phyloP scores from a whole-genome alignment of 768 basidiomycete species.

The Tylopilus plumbeoviolaceoides region DNA sequence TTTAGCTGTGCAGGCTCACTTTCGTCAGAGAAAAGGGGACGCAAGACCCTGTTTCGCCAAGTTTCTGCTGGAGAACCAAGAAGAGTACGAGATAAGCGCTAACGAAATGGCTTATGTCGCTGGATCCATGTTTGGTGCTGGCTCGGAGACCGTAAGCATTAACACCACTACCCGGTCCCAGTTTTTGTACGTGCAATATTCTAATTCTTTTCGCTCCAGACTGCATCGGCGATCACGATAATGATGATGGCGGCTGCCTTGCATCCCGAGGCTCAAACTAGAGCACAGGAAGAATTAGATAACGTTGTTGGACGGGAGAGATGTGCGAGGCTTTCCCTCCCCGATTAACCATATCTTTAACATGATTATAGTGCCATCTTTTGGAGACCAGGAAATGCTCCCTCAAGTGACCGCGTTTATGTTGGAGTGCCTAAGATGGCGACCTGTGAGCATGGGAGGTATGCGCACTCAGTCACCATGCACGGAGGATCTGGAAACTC shows the following conservation, averaged over 20 bases:
- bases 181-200: no score
- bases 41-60: constrained; percentile 33
- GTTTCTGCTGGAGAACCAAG: constrained; percentile 34
- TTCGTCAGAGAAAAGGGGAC: constrained; percentile 20
- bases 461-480: not conserved
- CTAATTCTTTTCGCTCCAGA: constrained; percentile 14
- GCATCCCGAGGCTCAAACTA: constrained; percentile 46
- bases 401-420: constrained; percentile 14
- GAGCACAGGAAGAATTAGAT: constrained; percentile 52
- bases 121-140: constrained; percentile 42
- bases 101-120: constrained; percentile 37
- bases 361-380: constrained; percentile 31
- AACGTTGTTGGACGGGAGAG: constrained; percentile 40
- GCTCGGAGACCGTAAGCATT: constrained; percentile 36
- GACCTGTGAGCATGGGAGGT: constrained; percentile 33
- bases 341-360: no score
- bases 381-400: constrained; percentile 31
- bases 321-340: constrained; percentile 8
- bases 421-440: constrained; percentile 35
- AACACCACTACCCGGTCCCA: no score
- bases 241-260: constrained; percentile 52
- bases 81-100: constrained; percentile 28
- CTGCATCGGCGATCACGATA: constrained; percentile 47
- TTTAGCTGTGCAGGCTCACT: not conserved
- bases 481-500: no score